phyloP scores from a whole-genome alignment of 345 rosid species.

The Brassica incana region DNA sequence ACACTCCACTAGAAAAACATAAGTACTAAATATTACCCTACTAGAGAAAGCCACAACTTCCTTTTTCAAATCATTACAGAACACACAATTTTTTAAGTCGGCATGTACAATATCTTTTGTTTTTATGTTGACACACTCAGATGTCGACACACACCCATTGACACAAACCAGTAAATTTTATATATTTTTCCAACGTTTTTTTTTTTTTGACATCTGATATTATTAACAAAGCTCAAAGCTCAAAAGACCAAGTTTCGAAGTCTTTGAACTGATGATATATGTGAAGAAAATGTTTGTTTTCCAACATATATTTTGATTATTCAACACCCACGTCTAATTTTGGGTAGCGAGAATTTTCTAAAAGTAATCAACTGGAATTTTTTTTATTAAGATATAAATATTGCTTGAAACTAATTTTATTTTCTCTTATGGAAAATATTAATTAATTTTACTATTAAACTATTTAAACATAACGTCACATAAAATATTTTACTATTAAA shows the following conservation, averaged over 20 bases:
- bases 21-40: conserved; percentile 1
- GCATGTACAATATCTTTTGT: neutral
- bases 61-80: neutral
- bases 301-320: neutral
- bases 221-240: too few species aligned
- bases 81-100: neutral
- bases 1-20: conserved; percentile 9
- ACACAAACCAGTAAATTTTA: neutral
- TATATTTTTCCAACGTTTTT: neutral
- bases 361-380: neutral
- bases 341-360: neutral
- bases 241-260: neutral
- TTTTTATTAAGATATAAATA: too few species aligned
- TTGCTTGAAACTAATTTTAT: neutral
- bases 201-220: too few species aligned
- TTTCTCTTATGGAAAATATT: too few species aligned
- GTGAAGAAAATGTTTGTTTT: neutral
- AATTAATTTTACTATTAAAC: neutral
- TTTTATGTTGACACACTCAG: neutral
- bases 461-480: too few species aligned
- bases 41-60: neutral
- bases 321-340: neutral
- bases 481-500: too few species aligned
- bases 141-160: neutral
- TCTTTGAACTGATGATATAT: neutral